Evolutionary conservation across 2,329 filamentous ascomycete genomes (phyloP).

Genomic region (Xylariaceae sp.): DNA sequence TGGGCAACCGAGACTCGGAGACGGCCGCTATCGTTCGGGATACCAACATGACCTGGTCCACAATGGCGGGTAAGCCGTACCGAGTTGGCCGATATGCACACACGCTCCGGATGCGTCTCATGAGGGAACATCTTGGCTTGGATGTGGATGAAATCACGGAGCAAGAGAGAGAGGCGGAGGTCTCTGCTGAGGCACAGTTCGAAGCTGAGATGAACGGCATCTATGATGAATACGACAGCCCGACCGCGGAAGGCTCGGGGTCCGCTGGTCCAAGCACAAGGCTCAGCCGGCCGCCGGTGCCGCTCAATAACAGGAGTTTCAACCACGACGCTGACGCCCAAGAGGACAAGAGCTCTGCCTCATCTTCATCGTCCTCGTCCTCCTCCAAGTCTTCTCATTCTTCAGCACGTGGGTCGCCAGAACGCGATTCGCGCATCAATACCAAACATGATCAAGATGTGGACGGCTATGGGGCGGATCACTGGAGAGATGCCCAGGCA

Average conservation of each 20-base stretch:
- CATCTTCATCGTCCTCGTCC: slow-evolving; percentile 9
- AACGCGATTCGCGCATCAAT: slow-evolving; percentile 46
- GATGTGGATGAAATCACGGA: slow-evolving; percentile 89
- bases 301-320: slow-evolving; percentile 16
- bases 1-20: slow-evolving; percentile 87
- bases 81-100: slow-evolving; percentile 88
- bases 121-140: slow-evolving; percentile 94
- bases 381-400: slow-evolving; percentile 16
- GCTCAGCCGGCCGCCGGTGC: slow-evolving; percentile 7
- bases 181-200: slow-evolving; percentile 48
- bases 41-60: slow-evolving; percentile 84
- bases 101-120: slow-evolving; percentile 82
- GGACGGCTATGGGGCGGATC: slow-evolving; percentile 68
- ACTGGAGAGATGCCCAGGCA: slow-evolving; percentile 59
- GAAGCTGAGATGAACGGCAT: slow-evolving; percentile 55
- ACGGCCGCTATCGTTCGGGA: slow-evolving; percentile 85
- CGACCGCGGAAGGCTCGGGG: slow-evolving; percentile 13
- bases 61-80: slow-evolving; percentile 85
- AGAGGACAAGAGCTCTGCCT: slow-evolving; percentile 8
- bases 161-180: slow-evolving; percentile 62
- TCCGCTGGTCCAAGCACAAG: slow-evolving; percentile 9
- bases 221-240: slow-evolving; percentile 37
- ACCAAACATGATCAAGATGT: slow-evolving; percentile 69
- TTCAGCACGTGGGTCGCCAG: slow-evolving; percentile 27
- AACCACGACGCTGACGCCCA: slow-evolving; percentile 21